Evolutionary conservation across 306 rosid species (phyloP).

Genomic region (Prunus salicina): DNA sequence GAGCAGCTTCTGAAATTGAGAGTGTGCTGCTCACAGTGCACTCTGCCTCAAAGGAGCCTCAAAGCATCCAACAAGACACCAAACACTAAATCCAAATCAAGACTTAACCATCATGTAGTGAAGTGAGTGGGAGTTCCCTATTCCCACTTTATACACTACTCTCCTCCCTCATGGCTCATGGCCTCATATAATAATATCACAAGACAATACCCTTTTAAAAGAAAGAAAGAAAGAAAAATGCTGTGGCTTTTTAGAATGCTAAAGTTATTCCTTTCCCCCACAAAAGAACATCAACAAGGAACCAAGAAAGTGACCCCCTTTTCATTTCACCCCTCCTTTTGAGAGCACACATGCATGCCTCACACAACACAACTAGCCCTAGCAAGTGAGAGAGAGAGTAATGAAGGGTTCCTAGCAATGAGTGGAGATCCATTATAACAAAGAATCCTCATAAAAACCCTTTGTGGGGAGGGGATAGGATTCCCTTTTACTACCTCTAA

Average conservation of each 20-base stretch:
- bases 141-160: constrained; percentile 4
- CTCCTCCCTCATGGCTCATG: constrained; percentile 11
- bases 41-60: constrained; percentile 3
- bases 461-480: constrained; percentile 66
- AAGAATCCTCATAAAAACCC: constrained; percentile 52
- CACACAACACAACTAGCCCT: constrained; percentile 29
- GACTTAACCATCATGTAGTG: background rate
- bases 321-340: constrained; percentile 61
- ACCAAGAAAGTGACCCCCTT: constrained; percentile 57
- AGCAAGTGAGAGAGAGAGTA: background rate
- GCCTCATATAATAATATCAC: background rate
- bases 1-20: constrained; percentile 15
- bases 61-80: constrained; percentile 10
- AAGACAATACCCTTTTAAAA: constrained; percentile 17
- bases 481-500: constrained; percentile 63
- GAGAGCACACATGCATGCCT: constrained; percentile 60
- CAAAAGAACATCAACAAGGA: constrained; percentile 70
- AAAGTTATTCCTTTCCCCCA: constrained; percentile 91
- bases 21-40: background rate
- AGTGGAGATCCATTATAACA: constrained; percentile 60
- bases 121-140: constrained; percentile 23
- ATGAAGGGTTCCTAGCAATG: constrained; percentile 48
- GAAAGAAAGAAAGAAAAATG: constrained; percentile 20
- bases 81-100: constrained; percentile 18
- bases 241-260: constrained; percentile 58